Evolutionary conservation across 208 protist genomes (phyloP).

Genomic region (Leishmania amazonensis): DNA sequence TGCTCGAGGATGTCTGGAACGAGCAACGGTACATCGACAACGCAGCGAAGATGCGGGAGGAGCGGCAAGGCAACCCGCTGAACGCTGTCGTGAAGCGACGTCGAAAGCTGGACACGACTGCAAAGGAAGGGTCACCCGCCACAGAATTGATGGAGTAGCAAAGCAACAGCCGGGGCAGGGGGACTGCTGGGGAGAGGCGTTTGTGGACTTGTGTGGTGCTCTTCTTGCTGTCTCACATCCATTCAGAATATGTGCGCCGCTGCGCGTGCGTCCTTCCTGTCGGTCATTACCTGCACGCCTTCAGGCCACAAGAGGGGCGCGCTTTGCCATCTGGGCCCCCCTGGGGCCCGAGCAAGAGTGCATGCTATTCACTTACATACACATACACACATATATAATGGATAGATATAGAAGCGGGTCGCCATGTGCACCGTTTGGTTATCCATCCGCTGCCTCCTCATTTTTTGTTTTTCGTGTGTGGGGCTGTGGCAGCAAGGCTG

Average conservation of each 20-base stretch:
- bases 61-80: slow-evolving; percentile 80
- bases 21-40: slow-evolving; percentile 84
- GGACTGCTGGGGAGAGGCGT: neutral
- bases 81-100: slow-evolving; percentile 66
- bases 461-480: neutral
- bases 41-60: slow-evolving; percentile 61
- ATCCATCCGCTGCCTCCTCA: neutral
- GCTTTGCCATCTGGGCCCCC: neutral
- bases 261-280: neutral
- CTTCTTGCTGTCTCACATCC: neutral
- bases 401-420: neutral
- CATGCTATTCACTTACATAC: neutral
- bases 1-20: slow-evolving; percentile 75
- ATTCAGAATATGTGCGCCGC: neutral
- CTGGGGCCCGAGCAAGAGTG: neutral
- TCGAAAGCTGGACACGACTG: slow-evolving; percentile 29
- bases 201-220: neutral
- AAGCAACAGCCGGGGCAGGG: neutral
- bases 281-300: neutral
- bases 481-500: neutral
- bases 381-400: neutral
- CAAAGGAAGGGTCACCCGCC: slow-evolving; percentile 36
- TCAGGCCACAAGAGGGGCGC: neutral
- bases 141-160: slow-evolving; percentile 29
- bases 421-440: neutral